Evolutionary conservation across 495 filamentous ascomycete species (phyloP).

Genomic region (Acidomyces sp.): DNA sequence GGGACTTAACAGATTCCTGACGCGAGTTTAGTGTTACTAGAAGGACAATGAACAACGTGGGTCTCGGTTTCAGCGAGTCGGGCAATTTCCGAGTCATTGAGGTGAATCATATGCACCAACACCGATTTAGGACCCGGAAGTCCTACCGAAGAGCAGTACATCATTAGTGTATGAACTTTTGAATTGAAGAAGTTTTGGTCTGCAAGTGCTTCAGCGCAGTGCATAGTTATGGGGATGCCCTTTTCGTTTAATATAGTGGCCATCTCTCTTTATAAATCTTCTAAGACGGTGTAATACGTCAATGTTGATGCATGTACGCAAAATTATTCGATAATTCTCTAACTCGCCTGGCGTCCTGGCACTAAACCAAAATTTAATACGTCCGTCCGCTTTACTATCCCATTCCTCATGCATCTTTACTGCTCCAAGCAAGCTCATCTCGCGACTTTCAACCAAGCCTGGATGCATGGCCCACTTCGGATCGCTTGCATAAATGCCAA

Average conservation of each 20-base stretch:
- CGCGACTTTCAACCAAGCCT: conserved; percentile 32
- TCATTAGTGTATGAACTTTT: conserved; percentile 27
- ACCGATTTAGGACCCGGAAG: conserved; percentile 9
- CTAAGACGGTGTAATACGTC: conserved; percentile 29
- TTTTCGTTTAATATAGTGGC: conserved; percentile 27
- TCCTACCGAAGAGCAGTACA: conserved; percentile 10
- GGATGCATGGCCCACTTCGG: conserved; percentile 40
- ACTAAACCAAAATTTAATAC: conserved; percentile 40
- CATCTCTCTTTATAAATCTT: conserved; percentile 36
- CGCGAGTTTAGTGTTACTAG: conserved; percentile 38
- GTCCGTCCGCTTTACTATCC: conserved; percentile 31
- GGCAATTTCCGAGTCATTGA: conserved; percentile 10
- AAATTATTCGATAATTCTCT: neutral
- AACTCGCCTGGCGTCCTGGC: conserved; percentile 36
- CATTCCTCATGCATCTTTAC: conserved; percentile 37
- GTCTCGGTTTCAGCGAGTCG: conserved; percentile 12
- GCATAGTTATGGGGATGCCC: conserved; percentile 24
- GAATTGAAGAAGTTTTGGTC: conserved; percentile 34
- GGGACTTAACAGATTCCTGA: conserved; percentile 38
- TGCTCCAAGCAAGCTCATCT: conserved; percentile 34
- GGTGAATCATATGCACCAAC: conserved; percentile 16
- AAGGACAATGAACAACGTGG: conserved; percentile 14
- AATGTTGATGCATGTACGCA: no score
- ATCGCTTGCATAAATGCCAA: conserved; percentile 33
- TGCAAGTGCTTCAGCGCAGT: conserved; percentile 25